Conservation (phyloP, 495 filamentous ascomycete genomes). For the Aspergillus heteromorphus region DNA sequence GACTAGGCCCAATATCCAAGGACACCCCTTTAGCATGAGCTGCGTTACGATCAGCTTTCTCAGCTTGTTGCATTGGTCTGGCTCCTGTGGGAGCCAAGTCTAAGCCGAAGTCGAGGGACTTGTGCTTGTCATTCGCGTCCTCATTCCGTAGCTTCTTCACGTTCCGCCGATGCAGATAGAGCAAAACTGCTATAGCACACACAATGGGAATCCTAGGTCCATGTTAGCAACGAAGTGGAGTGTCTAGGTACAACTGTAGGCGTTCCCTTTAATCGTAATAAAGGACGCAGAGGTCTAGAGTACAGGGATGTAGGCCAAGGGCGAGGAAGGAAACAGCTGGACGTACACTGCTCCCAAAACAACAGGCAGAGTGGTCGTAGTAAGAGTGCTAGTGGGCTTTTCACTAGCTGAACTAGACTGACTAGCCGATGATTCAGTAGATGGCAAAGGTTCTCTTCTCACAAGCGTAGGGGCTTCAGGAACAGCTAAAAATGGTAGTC, state of each 20-base stretch:
- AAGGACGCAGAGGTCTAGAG: too few relatives aligned
- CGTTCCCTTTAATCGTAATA: not conserved
- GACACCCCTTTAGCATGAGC: constrained; percentile 69
- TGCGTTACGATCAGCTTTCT: constrained; percentile 34
- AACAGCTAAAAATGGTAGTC: constrained; percentile 21
- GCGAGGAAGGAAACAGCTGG: not conserved
- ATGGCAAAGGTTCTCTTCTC: constrained; percentile 22
- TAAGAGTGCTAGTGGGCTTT: constrained; percentile 46
- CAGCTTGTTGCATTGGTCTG: constrained; percentile 44
- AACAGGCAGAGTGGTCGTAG: constrained; percentile 67
- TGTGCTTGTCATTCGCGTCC: constrained; percentile 83
- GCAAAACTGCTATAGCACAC: constrained; percentile 58
- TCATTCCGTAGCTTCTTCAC: constrained; percentile 67
- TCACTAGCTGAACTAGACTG: constrained; percentile 9
- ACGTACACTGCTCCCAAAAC: constrained; percentile 80
- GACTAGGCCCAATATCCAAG: constrained; percentile 60
- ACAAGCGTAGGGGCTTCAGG: constrained; percentile 22
- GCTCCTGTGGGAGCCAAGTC: constrained; percentile 40
- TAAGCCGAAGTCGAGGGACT: constrained; percentile 90
- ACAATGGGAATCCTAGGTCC: constrained; percentile 67
- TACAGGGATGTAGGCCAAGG: not conserved
- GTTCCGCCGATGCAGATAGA: constrained; percentile 74
- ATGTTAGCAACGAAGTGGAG: constrained; percentile 16
- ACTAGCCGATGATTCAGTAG: constrained; percentile 5
- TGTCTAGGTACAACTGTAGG: not conserved